A percentile compares a stretch with the other conserved stretches of the same genome.
Evolutionary conservation across 2,329 filamentous ascomycete genomes (phyloP).

Genomic region (Boeremia lycopersici): DNA sequence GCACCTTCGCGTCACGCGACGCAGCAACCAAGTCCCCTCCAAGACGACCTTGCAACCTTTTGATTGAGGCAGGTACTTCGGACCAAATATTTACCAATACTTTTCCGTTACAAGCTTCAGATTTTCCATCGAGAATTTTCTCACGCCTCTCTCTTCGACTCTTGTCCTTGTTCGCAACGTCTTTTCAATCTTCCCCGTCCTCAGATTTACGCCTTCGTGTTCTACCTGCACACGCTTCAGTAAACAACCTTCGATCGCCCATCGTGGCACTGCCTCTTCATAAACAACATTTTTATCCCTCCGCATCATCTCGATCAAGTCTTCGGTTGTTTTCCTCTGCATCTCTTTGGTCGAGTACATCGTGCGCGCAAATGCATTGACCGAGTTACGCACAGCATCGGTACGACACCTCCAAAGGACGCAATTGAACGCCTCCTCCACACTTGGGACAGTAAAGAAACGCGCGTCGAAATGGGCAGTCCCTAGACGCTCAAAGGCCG

Average conservation of each 20-base stretch:
- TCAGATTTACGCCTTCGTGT: constrained; percentile 37
- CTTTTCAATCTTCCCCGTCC: constrained; percentile 30
- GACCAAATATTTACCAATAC: constrained; percentile 24
- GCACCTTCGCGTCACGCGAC: not conserved
- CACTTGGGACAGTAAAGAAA: constrained; percentile 32
- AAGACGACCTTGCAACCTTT: not conserved
- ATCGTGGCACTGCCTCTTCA: constrained; percentile 37
- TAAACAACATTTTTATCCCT: constrained; percentile 30
- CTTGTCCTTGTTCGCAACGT: constrained; percentile 32
- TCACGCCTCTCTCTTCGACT: constrained; percentile 35
- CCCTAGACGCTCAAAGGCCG: constrained; percentile 20
- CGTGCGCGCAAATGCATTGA: constrained; percentile 36
- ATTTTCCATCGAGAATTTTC: constrained; percentile 29
- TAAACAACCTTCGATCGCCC: constrained; percentile 41
- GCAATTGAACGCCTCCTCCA: constrained; percentile 38
- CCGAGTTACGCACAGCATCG: constrained; percentile 39
- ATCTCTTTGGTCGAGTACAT: constrained; percentile 32
- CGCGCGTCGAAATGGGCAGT: constrained; percentile 40
- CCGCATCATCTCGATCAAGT: constrained; percentile 34
- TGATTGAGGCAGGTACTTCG: not conserved
- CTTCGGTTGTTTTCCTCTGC: constrained; percentile 31
- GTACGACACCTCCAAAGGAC: constrained; percentile 41
- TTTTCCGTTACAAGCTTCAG: constrained; percentile 32
- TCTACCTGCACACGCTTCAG: constrained; percentile 39
- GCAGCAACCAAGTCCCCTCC: not conserved